Evolutionary conservation across 257 asterid genomes (phyloP).

Genomic region (Gentiana straminea): DNA sequence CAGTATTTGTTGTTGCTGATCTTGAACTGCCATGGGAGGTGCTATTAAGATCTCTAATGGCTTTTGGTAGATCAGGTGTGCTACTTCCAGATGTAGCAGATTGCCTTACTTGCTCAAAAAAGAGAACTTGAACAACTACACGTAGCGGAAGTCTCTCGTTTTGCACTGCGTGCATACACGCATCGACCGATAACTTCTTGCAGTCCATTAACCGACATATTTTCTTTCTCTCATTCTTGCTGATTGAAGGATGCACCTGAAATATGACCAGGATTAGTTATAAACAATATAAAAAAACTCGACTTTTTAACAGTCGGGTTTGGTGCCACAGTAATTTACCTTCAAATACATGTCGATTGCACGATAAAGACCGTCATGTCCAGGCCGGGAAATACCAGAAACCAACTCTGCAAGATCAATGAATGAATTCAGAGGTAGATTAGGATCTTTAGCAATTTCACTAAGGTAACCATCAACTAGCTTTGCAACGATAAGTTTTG

Average conservation of each 20-base stretch:
- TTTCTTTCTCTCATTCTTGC: conserved; percentile 76
- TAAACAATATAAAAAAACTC: too few relatives aligned
- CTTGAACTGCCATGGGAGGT: conserved; percentile 70
- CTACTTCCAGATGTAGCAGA: conserved; percentile 92
- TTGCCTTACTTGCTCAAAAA: conserved; percentile 89
- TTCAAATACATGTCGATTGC: conserved; percentile 81
- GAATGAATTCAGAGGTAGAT: conserved; percentile 44
- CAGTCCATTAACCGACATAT: conserved; percentile 84
- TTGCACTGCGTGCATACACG: conserved; percentile 92
- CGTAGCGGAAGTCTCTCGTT: conserved; percentile 88
- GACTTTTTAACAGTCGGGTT: too few relatives aligned
- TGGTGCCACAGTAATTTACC: conserved; percentile 25
- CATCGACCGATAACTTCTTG: conserved; percentile 84
- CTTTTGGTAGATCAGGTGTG: conserved; percentile 89
- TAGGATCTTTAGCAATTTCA: conserved; percentile 82
- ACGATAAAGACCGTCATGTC: conserved; percentile 78
- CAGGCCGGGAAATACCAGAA: conserved; percentile 52
- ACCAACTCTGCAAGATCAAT: conserved; percentile 68
- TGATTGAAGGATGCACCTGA: conserved; percentile 79
- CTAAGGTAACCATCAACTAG: conserved; percentile 75
- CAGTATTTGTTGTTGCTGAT: conserved; percentile 58
- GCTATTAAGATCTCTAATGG: conserved; percentile 61
- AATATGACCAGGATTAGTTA: conserved; percentile 1
- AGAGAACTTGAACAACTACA: conserved; percentile 82
- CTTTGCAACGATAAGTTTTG: conserved; percentile 94